Base-by-base conservation (phyloP, 768 basidiomycete genomes). In the Tephrocybe sp. region DNA sequence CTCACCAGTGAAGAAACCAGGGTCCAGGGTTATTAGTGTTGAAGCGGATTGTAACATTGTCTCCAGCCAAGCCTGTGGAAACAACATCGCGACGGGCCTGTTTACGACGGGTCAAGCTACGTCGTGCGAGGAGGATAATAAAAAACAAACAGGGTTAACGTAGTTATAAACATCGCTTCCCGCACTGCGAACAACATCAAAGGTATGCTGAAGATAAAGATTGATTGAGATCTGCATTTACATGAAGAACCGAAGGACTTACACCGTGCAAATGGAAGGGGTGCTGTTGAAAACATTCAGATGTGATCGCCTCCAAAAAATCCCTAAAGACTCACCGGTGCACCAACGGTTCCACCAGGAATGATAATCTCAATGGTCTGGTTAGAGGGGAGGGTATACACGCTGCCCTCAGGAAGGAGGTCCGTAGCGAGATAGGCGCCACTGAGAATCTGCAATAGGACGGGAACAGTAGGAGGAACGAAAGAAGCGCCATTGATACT, bases 321-420 rank as follows among this genome's bases (percentile, higher is more conserved):
- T 15, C n/a, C n/a, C n/a, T 9, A n/a, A 12, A 12, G 13, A 53
- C 61, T 31, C 44, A 64, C 60, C 39, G 62, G 74, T 59, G 54
- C 70, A 18, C 64, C 67, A n/a, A 47, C 18, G 3, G 59, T 38
- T 22, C 62, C 64, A 44, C 69, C 69, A 5, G 70, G 66, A 41
- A 78, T 64, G 9, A 67, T 69, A 9, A 80, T 37, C 48, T 82
- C 78, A 43, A 82, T 66, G 22, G 70, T 66, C 41, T 73, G 64
- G 57, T 79, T 75, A 3, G 58, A 42, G 0, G 76, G 76, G 4
- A 82, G 57, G 9, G 62, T 56, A 47, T 71, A 77, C 5, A 79
- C 66, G 15, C 67, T 65, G 5, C 75, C 76, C 1, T 61, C 30
- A 0, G 71, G 65, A 1, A 73, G 63, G n/a, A 80, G 56, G 36